Percentiles rank a stretch among this genome's conserved stretches.
Evolutionary conservation across 2,329 filamentous ascomycete species (phyloP).

Genomic region (Sporothrix mexicana): DNA sequence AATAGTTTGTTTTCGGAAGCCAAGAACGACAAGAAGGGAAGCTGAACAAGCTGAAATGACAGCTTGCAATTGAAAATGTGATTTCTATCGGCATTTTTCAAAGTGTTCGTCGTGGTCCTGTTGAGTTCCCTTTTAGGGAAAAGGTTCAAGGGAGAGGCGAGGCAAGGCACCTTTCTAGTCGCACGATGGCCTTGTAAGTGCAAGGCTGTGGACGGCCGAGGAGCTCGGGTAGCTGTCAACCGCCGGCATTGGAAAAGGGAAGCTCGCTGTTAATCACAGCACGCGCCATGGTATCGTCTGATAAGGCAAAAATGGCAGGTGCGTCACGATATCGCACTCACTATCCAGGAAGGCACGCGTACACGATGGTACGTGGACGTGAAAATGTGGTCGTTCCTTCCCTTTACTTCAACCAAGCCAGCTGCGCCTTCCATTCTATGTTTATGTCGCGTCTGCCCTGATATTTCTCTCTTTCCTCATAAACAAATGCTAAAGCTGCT

Average conservation of each 20-base stretch:
- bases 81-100: neutral
- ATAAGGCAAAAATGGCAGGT: no score
- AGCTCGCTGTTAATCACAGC: no score
- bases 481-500: no score
- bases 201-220: neutral
- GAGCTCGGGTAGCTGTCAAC: neutral
- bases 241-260: no score
- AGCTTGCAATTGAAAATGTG: neutral
- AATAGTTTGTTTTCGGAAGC: constrained; percentile 21
- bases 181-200: neutral
- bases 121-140: no score
- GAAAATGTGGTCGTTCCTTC: constrained; percentile 6
- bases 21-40: neutral
- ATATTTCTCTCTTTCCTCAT: neutral
- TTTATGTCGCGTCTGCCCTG: neutral
- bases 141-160: no score
- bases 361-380: no score
- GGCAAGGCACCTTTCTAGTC: neutral
- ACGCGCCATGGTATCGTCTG: no score
- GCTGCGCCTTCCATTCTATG: neutral
- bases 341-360: neutral
- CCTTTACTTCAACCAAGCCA: neutral
- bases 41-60: neutral
- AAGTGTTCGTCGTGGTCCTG: no score
- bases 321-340: neutral